These are phyloP conservation scores for Schizosaccharomyces versatilis DNA, from an alignment of 1,139 yeast genomes.

Conservation along the genomic window DNA sequence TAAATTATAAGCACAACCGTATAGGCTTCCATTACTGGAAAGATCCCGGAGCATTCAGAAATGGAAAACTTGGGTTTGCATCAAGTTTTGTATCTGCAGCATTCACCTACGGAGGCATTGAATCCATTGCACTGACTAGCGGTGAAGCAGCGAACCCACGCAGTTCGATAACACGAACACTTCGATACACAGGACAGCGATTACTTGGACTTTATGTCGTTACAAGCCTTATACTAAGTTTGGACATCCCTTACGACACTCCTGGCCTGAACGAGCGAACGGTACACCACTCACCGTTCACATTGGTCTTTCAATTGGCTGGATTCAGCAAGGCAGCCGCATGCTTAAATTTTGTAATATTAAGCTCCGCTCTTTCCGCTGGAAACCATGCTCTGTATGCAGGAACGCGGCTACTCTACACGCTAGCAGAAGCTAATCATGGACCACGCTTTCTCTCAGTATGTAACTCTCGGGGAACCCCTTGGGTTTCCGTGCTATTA, in stretches of 20 bases:
- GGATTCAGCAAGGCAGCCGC: conserved; percentile 51
- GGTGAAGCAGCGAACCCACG: conserved; percentile 76
- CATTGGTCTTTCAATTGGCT: conserved; percentile 45
- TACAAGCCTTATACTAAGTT: conserved; percentile 46
- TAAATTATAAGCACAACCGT: conserved; percentile 35
- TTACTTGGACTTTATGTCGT: conserved; percentile 61
- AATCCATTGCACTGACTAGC: conserved; percentile 68
- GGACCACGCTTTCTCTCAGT: conserved; percentile 37
- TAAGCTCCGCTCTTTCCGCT: conserved; percentile 43
- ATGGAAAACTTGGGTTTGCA: conserved; percentile 24
- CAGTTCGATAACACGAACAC: conserved; percentile 63
- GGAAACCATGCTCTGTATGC: conserved; percentile 56
- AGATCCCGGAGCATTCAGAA: conserved; percentile 38
- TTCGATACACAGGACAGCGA: conserved; percentile 59
- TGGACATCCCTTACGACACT: conserved; percentile 62
- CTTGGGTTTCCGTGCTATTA: conserved; percentile 1
- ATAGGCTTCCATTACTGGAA: conserved; percentile 47
- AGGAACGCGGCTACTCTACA: conserved; percentile 37
- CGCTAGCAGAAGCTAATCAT: conserved; percentile 36
- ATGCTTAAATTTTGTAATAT: conserved; percentile 51
- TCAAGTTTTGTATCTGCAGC: conserved; percentile 37
- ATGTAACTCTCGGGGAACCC: background rate
- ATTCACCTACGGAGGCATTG: conserved; percentile 58
- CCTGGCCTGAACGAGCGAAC: conserved; percentile 24
- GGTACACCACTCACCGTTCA: conserved; percentile 48